phyloP scores from a whole-genome alignment of 2,329 filamentous ascomycete species.

The Dactylonectria estremocensis region DNA sequence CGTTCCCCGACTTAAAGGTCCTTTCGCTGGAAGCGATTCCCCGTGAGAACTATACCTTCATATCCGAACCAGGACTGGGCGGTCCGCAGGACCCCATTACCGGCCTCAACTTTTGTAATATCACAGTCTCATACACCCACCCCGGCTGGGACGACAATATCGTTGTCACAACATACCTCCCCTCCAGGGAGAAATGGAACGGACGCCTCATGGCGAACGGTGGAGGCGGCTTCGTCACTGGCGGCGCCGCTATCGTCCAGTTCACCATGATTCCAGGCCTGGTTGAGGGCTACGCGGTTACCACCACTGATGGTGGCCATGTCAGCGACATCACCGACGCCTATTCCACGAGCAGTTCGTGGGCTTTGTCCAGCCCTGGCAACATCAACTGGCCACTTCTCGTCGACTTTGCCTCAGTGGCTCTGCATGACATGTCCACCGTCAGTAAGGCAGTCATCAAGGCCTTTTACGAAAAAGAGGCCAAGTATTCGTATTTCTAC shows the following conservation, averaged over 20 bases:
- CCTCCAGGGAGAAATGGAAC: conserved; percentile 31
- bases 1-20: no score
- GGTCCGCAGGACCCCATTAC: no score
- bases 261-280: conserved; percentile 14
- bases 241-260: conserved; percentile 3
- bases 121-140: conserved; percentile 31
- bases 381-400: conserved; percentile 46
- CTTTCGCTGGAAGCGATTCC: no score
- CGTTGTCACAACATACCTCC: conserved; percentile 26
- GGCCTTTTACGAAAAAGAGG: conserved; percentile 56
- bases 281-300: conserved; percentile 5
- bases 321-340: not conserved
- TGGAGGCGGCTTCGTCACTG: conserved; percentile 35
- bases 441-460: conserved; percentile 59
- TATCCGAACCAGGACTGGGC: no score
- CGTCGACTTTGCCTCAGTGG: conserved; percentile 43
- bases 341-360: conserved; percentile 5
- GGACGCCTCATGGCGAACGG: conserved; percentile 32
- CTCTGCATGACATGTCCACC: conserved; percentile 3
- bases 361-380: conserved; percentile 37
- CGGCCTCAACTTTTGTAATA: conserved; percentile 24
- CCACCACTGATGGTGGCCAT: conserved; percentile 33
- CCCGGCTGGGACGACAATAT: conserved; percentile 36
- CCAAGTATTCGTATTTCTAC: conserved; percentile 62
- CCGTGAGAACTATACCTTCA: no score